Evolutionary conservation across 192 early-diverging fungal genomes (phyloP).

Genomic region (Podila clonocystis): DNA sequence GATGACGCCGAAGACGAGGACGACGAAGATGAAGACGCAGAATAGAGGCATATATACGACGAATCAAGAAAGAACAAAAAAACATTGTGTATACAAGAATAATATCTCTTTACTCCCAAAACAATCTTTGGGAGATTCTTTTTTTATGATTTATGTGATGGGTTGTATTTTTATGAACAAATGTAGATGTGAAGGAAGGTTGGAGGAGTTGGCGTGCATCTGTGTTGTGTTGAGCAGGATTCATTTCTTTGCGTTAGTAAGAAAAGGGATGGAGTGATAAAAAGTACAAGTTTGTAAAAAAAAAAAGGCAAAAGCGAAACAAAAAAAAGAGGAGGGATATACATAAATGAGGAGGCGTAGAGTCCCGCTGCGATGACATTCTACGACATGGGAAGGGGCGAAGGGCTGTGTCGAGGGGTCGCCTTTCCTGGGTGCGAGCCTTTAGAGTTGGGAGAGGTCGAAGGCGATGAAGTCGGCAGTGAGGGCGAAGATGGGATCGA

Average conservation of each 20-base stretch:
- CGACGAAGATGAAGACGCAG: slow-evolving; percentile 4
- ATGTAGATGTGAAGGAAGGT: neutral
- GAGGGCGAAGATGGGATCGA: neutral
- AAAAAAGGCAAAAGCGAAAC: neutral
- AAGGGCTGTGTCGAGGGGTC: neutral
- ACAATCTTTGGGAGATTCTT: neutral
- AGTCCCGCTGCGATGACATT: neutral
- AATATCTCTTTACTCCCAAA: no score
- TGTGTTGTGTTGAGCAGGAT: neutral
- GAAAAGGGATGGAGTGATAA: neutral
- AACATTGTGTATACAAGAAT: neutral
- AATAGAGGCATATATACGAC: neutral
- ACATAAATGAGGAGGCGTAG: neutral
- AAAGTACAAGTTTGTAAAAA: neutral
- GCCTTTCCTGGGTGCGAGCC: neutral
- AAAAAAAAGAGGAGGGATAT: neutral
- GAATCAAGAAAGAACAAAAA: neutral
- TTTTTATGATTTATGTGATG: neutral
- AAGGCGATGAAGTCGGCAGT: neutral
- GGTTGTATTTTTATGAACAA: neutral
- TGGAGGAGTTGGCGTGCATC: neutral
- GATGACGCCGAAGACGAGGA: slow-evolving; percentile 10
- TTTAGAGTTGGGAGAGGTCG: neutral
- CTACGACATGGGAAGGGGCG: neutral
- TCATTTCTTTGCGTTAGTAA: neutral